Percentiles rank a stretch among this genome's conserved stretches.
These are phyloP conservation scores for Xenosphaeropsis pyriputrescens DNA, from an alignment of 2,329 filamentous ascomycete genomes.

Conservation along the genomic window DNA sequence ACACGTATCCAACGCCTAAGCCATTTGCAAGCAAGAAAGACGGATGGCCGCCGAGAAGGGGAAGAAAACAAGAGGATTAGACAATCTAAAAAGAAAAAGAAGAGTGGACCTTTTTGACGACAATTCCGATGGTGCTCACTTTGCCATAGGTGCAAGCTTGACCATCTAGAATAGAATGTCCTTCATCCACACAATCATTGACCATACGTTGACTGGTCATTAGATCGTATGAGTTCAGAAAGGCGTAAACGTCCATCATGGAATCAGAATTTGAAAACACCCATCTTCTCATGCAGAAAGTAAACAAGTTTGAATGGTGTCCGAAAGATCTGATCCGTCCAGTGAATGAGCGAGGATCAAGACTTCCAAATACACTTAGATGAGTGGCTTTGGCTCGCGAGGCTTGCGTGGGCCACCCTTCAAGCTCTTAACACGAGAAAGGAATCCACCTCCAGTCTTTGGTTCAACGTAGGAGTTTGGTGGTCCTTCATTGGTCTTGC, in stretches of 20 bases:
- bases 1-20: not conserved
- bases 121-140: not conserved
- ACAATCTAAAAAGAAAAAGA: constrained; percentile 6
- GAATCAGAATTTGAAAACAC: not conserved
- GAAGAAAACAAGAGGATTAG: not conserved
- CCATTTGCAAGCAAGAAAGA: not conserved
- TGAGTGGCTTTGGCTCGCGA: constrained; percentile 9
- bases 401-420: constrained; percentile 50
- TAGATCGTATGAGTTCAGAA: not conserved
- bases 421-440: constrained; percentile 70
- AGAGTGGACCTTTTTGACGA: not conserved
- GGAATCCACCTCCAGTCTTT: constrained; percentile 38
- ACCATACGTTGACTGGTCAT: not conserved
- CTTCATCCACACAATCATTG: not conserved
- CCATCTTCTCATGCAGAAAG: not conserved
- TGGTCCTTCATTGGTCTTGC: constrained; percentile 42
- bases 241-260: no score
- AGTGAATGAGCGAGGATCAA: not conserved
- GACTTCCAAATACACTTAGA: not conserved
- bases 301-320: not conserved
- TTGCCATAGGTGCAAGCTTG: not conserved
- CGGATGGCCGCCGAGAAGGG: not conserved
- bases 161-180: not conserved
- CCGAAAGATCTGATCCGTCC: not conserved
- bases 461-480: constrained; percentile 19